Evolutionary conservation across 768 basidiomycete species (phyloP), one percentile per base, ranked within the genome.

Genomic region (Mrakia frigida): DNA sequence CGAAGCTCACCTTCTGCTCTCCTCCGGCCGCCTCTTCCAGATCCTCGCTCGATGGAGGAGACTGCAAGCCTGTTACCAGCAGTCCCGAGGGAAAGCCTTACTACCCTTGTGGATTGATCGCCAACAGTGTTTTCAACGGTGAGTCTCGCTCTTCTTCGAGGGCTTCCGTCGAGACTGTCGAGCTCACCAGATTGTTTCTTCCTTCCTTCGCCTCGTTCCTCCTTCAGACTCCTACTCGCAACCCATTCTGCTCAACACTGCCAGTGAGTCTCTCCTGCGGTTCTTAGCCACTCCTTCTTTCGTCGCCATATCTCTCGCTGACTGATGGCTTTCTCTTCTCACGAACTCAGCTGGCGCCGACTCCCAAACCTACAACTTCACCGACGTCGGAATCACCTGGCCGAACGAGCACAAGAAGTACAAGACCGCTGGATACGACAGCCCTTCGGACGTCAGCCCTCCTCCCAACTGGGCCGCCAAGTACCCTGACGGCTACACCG

Each of bases 81-180:
- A 81, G 86, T 6, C 83, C 84, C 9, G 82, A 80, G 59, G 84
- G 84, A 75, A 88, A 87, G 80, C 86, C 88, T 13, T 88, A 94
- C 82, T 99, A 95, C 81, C 97, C 97, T 2, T 99, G 97, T 80
- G 97, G 97, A 56, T 86, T 99, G 79, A 96, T 99, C 79, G 97
- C 97, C 63, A 99, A 99, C 84, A 97, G 94, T 2, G 53, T 94
- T 14, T 99, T 98, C 86, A 99, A 99, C 81, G 95, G 94, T 56
- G 21, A 46, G 70, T 50, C 9, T 28, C 69, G 9, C n/a, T 46
- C 70, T n/a, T 25, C 18, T 39, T 37, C 23, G 52, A 10, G 35
- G 5, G 6, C 10, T 6, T 6, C 5, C 5, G 23, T 74, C 31
- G 31, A 41, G 21, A 9, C 7, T 33, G 18, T 41, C 43, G 60